phyloP scores from a whole-genome alignment of 805 yeast species.

The Saccharomycopsis oosterbeekiorum region DNA sequence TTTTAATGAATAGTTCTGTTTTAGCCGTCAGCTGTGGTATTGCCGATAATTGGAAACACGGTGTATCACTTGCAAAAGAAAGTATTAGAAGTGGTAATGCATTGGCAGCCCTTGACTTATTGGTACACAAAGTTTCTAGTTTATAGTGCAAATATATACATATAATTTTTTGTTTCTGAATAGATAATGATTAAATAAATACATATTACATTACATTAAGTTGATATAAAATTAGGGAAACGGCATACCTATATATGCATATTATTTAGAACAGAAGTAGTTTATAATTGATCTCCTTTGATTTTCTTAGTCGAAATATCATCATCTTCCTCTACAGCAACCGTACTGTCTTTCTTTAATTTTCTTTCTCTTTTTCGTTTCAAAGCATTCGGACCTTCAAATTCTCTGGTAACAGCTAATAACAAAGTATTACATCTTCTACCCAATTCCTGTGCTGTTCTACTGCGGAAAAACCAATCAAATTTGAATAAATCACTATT shows the following conservation, averaged over 20 bases:
- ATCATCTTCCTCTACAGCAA: not conserved
- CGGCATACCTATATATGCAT: too few species aligned
- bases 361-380: slow-evolving; percentile 34
- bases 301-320: not conserved
- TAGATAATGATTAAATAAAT: too few species aligned
- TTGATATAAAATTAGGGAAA: too few species aligned
- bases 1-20: slow-evolving; percentile 83
- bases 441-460: slow-evolving; percentile 63
- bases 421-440: slow-evolving; percentile 61
- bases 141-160: not conserved
- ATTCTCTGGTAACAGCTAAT: slow-evolving; percentile 60
- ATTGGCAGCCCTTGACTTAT: slow-evolving; percentile 37
- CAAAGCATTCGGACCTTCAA: slow-evolving; percentile 48
- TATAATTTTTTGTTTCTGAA: too few species aligned
- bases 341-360: not conserved
- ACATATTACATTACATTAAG: not conserved
- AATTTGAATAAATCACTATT: slow-evolving; percentile 53
- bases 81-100: slow-evolving; percentile 67
- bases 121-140: not conserved
- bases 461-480: slow-evolving; percentile 63
- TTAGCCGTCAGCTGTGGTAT: slow-evolving; percentile 69
- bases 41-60: slow-evolving; percentile 62
- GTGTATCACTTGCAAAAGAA: slow-evolving; percentile 62
- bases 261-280: not conserved
- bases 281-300: not conserved